phyloP scores from a whole-genome alignment of 2,329 filamentous ascomycete genomes.

The Alternaria sp. region DNA sequence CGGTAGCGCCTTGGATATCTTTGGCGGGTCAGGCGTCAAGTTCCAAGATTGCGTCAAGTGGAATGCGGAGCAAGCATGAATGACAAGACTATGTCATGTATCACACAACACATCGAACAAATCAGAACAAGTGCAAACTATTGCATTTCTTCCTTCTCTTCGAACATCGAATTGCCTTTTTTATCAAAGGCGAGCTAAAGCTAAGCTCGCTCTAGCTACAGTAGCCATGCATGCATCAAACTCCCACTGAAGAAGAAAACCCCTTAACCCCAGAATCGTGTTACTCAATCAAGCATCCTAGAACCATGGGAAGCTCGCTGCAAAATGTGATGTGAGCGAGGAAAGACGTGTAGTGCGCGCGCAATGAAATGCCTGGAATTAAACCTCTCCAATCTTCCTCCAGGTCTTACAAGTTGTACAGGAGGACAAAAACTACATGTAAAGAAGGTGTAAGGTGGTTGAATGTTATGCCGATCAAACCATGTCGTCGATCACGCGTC shows the following conservation, averaged over 20 bases:
- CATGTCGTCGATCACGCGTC: neutral
- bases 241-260: slow-evolving; percentile 8
- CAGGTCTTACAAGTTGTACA: slow-evolving; percentile 26
- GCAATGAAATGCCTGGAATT: slow-evolving; percentile 4
- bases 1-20: slow-evolving; percentile 94
- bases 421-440: slow-evolving; percentile 26
- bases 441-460: slow-evolving; percentile 25
- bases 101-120: neutral
- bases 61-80: slow-evolving; percentile 65
- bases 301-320: slow-evolving; percentile 3
- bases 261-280: slow-evolving; percentile 14
- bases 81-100: neutral
- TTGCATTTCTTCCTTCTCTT: slow-evolving; percentile 11
- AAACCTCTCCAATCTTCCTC: slow-evolving; percentile 7
- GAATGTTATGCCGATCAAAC: neutral
- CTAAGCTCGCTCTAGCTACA: slow-evolving; percentile 7
- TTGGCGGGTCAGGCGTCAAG: slow-evolving; percentile 85
- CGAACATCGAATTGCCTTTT: neutral
- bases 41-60: slow-evolving; percentile 90
- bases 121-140: neutral
- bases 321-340: neutral
- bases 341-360: neutral
- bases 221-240: slow-evolving; percentile 12
- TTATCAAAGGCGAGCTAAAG: neutral
- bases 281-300: slow-evolving; percentile 19